Conservation (phyloP, 2,329 filamentous ascomycete genomes). For the Epicoccum nigrum region DNA sequence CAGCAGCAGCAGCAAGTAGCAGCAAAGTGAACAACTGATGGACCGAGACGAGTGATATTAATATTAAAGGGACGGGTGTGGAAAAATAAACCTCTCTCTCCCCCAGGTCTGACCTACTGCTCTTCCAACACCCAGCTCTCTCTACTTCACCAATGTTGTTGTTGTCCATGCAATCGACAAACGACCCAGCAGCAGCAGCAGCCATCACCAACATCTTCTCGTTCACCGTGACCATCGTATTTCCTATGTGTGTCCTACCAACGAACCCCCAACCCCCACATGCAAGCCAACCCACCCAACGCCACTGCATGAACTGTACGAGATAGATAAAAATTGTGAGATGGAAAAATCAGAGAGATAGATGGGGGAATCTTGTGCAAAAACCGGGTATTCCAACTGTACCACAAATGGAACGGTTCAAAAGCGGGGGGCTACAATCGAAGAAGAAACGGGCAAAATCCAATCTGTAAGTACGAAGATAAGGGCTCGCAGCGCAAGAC, state of each 20-base stretch:
- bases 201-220: constrained; percentile 11
- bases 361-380: constrained; percentile 39
- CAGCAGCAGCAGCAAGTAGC: too few species aligned
- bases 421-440: constrained; percentile 22
- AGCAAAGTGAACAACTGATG: too few species aligned
- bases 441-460: constrained; percentile 13
- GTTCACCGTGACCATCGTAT: constrained; percentile 10
- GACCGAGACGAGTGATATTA: constrained; percentile 27
- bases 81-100: not conserved
- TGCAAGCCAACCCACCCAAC: constrained; percentile 19
- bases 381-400: constrained; percentile 20
- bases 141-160: constrained; percentile 15
- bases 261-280: constrained; percentile 26
- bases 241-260: constrained; percentile 19
- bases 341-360: constrained; percentile 23
- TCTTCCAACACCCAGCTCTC: constrained; percentile 19
- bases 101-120: constrained; percentile 17
- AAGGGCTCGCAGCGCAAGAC: constrained; percentile 20
- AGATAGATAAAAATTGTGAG: too few species aligned
- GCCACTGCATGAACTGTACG: constrained; percentile 17
- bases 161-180: constrained; percentile 14
- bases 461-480: constrained; percentile 20
- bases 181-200: constrained; percentile 2
- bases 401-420: constrained; percentile 26
- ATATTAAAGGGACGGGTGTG: constrained; percentile 31